Conservation (phyloP, 305 asterid genomes). For the Petunia hybrid region DNA sequence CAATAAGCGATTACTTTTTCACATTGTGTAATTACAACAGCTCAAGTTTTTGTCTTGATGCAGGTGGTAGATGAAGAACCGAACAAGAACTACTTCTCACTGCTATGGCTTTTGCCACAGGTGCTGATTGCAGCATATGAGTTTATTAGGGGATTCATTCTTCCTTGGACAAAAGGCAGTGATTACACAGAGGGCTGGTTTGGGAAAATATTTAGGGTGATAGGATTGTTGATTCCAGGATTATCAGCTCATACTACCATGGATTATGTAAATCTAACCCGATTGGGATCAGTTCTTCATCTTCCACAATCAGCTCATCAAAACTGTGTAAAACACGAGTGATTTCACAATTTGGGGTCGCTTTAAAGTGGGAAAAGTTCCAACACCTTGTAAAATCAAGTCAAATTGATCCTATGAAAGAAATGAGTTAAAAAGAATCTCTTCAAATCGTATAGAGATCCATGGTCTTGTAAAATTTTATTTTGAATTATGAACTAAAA, state of each 20-base stretch:
- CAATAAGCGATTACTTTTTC: neutral
- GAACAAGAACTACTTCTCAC: slow-evolving; percentile 77
- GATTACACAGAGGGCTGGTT: slow-evolving; percentile 63
- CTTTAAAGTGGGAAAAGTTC: neutral
- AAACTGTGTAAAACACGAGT: slow-evolving; percentile 38
- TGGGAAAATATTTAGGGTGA: slow-evolving; percentile 48
- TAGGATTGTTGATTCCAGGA: slow-evolving; percentile 63
- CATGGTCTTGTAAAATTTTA: no score
- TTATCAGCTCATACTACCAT: slow-evolving; percentile 54
- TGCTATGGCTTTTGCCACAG: slow-evolving; percentile 53
- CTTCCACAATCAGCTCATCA: slow-evolving; percentile 9
- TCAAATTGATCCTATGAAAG: no score
- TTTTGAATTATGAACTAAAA: no score
- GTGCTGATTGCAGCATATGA: slow-evolving; percentile 53
- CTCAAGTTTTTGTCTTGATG: slow-evolving; percentile 2
- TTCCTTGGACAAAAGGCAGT: slow-evolving; percentile 54
- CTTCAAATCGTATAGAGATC: no score
- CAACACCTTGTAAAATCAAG: neutral
- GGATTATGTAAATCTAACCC: slow-evolving; percentile 68
- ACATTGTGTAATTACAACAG: neutral
- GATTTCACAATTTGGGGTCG: slow-evolving; percentile 28
- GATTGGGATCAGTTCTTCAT: slow-evolving; percentile 48
- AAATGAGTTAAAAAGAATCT: no score
- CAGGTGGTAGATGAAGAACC: slow-evolving; percentile 76
- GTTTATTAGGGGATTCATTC: slow-evolving; percentile 59